Evolutionary conservation across 2,329 filamentous ascomycete genomes (phyloP), one percentile per base, ranked within the genome.

Genomic region (Fusarium coffeatum): DNA sequence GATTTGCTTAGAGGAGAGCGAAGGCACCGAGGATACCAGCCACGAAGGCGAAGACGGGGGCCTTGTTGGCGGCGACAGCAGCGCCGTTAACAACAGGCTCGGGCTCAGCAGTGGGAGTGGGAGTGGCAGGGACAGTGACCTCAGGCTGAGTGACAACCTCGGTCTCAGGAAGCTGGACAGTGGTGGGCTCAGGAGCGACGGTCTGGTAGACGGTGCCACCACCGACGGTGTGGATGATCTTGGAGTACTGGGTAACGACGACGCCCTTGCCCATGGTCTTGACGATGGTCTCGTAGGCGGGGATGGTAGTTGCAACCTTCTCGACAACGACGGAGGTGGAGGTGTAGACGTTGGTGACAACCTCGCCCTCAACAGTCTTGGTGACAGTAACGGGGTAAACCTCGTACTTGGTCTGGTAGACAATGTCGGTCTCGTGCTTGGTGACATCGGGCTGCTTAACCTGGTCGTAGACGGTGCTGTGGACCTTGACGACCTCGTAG

Each of bases 301-400:
- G 79, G 45, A 83, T 67, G 15, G 83, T 85, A 9, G 79, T 78
- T 13, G 80, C 78, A 34, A 82, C 73, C 55, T 81, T 72, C 56
- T 79, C 81, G 37, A 81, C 72, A 7, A 78, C 46, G 22, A 71
- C 62, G 18, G 72, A 61, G 23, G 72, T 76, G 5, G 66, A 67
- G 1, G 74, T 78, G 58, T 76, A 72, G 8, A 74, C 74, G 23
- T 70, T 66, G 54, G 69, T 75, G 10, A 68, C 27, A 6, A 72
- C 66, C 54, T 76, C 66, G 3, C 74, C 72, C 43, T 63, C 58
- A 11, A 74, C 78, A 4, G 77, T 77, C 15, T 79, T 80, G 4
- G 79, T 81, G 8, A 77, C 72, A 5, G 80, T 80, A 8, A 85
- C 71, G 15, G 84, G 83, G 74, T 80, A 82, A 9, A 84, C 75